Conservation (phyloP, 1,139 yeast genomes). For the Zygoascus meyerae region DNA sequence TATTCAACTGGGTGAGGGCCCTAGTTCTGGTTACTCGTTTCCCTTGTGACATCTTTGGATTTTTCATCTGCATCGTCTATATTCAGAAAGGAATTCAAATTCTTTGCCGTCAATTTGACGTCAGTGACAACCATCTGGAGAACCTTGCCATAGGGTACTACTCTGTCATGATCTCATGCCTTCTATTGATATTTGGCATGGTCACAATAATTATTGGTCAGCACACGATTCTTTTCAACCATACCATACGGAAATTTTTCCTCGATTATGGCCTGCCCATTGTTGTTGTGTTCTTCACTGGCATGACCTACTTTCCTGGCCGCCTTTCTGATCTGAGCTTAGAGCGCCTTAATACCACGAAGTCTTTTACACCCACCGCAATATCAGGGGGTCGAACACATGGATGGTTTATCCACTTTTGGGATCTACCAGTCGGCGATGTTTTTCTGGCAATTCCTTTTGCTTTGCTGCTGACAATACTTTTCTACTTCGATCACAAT, state of each 20-base stretch:
- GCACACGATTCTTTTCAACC: slow-evolving; percentile 54
- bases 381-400: slow-evolving; percentile 38
- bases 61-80: slow-evolving; percentile 85
- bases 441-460: slow-evolving; percentile 89
- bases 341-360: slow-evolving; percentile 62
- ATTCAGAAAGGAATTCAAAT: slow-evolving; percentile 87
- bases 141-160: slow-evolving; percentile 63
- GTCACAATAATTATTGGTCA: slow-evolving; percentile 56
- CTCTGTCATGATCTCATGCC: slow-evolving; percentile 64
- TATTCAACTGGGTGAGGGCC: slow-evolving; percentile 62
- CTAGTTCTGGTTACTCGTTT: slow-evolving; percentile 70
- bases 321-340: slow-evolving; percentile 49
- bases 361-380: slow-evolving; percentile 68
- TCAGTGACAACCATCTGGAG: slow-evolving; percentile 25
- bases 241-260: slow-evolving; percentile 58
- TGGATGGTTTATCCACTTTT: slow-evolving; percentile 76
- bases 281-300: slow-evolving; percentile 83
- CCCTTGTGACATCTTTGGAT: slow-evolving; percentile 91
- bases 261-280: slow-evolving; percentile 83
- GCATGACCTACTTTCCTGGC: slow-evolving; percentile 87
- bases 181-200: slow-evolving; percentile 71
- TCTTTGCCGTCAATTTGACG: slow-evolving; percentile 59
- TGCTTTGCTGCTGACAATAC: slow-evolving; percentile 73
- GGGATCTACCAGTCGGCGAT: slow-evolving; percentile 67
- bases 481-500: slow-evolving; percentile 92